These are phyloP conservation scores for Triangularia verruculosa DNA, from an alignment of 2,329 filamentous ascomycete species.

Conservation along the genomic window DNA sequence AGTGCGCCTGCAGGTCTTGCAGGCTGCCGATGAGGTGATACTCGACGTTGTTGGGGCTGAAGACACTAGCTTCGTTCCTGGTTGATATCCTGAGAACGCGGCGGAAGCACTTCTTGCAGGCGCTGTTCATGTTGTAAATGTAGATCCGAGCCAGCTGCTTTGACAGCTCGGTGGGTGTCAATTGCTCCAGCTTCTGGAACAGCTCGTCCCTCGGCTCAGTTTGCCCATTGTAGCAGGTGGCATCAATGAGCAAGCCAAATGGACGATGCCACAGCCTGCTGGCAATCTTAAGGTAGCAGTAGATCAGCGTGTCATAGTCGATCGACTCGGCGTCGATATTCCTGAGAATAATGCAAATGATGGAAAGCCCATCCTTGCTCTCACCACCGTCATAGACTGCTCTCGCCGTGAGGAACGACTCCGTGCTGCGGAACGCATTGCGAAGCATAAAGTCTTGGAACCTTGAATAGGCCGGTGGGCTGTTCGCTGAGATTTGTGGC, in stretches of 20 bases:
- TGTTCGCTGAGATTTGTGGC: constrained; percentile 62
- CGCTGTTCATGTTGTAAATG: constrained; percentile 71
- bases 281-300: constrained; percentile 69
- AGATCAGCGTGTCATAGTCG: constrained; percentile 64
- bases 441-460: constrained; percentile 73
- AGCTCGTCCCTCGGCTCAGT: constrained; percentile 64
- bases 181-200: constrained; percentile 60
- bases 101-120: constrained; percentile 65
- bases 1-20: constrained; percentile 63
- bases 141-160: constrained; percentile 60
- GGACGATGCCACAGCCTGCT: constrained; percentile 68
- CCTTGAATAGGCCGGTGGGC: constrained; percentile 61
- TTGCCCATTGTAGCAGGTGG: constrained; percentile 67
- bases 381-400: constrained; percentile 70
- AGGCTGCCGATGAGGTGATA: constrained; percentile 65
- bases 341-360: constrained; percentile 66
- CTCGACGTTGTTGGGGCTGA: constrained; percentile 63
- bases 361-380: constrained; percentile 66
- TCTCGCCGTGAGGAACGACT: constrained; percentile 61
- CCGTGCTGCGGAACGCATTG: constrained; percentile 63
- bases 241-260: constrained; percentile 65
- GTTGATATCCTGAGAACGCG: constrained; percentile 60
- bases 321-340: constrained; percentile 64
- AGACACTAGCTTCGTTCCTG: constrained; percentile 57
- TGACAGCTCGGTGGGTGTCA: constrained; percentile 60